Conservation (phyloP, 805 yeast species). For the Suhomyces faveliae region DNA sequence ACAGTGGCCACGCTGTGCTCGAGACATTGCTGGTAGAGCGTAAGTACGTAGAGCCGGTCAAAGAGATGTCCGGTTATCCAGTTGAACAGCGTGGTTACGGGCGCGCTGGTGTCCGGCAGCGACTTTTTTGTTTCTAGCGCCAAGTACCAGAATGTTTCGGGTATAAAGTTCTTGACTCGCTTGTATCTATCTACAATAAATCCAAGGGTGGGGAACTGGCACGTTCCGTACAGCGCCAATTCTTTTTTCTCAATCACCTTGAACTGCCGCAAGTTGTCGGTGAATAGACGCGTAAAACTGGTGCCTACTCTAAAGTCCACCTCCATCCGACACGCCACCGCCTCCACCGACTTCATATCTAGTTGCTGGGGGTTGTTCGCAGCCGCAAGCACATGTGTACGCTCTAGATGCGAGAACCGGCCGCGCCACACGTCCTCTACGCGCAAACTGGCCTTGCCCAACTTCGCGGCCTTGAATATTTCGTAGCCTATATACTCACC, state of each 20-base stretch:
- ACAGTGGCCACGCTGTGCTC: conserved; percentile 51
- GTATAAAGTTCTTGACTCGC: conserved; percentile 64
- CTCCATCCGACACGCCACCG: conserved; percentile 84
- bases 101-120: conserved; percentile 10
- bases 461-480: conserved; percentile 65
- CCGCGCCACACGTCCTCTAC: conserved; percentile 62
- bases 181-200: conserved; percentile 91
- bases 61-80: conserved; percentile 77
- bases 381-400: conserved; percentile 69
- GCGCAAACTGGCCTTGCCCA: conserved; percentile 48
- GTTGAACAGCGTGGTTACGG: conserved; percentile 37
- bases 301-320: conserved; percentile 87
- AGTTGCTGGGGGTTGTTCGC: conserved; percentile 65
- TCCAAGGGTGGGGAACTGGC: conserved; percentile 97
- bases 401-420: conserved; percentile 82
- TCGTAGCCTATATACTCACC: conserved; percentile 93
- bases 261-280: conserved; percentile 45
- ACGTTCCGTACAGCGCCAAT: conserved; percentile 78
- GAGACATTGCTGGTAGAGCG: conserved; percentile 69
- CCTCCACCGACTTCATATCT: conserved; percentile 70
- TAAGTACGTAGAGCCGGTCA: conserved; percentile 63
- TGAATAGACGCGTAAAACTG: conserved; percentile 80
- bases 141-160: conserved; percentile 82
- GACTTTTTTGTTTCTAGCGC: conserved; percentile 41
- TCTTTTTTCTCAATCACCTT: conserved; percentile 31